A percentile compares a stretch with the other conserved stretches of the same genome.
phyloP scores from a whole-genome alignment of 495 filamentous ascomycete genomes.

The Amniculicola lignicola region DNA sequence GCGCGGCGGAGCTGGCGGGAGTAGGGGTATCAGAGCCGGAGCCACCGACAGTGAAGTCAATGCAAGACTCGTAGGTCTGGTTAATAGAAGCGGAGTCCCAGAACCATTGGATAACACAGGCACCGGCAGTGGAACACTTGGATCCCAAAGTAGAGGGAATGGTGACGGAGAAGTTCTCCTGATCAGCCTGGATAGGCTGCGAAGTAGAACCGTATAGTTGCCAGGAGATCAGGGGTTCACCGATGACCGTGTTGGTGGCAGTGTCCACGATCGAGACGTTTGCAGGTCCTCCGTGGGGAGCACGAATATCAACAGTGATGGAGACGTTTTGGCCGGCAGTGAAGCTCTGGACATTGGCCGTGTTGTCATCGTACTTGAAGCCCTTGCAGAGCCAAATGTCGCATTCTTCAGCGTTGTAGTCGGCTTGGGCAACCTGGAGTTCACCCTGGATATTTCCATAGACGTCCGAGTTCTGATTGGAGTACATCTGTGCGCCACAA shows the following conservation, averaged over 20 bases:
- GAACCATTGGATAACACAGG: constrained; percentile 67
- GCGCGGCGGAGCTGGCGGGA: constrained; percentile 37
- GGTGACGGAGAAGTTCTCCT: constrained; percentile 63
- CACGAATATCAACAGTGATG: constrained; percentile 58
- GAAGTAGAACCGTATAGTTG: constrained; percentile 53
- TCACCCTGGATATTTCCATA: constrained; percentile 67
- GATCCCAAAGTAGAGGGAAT: constrained; percentile 57
- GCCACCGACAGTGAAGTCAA: constrained; percentile 61
- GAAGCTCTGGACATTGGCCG: constrained; percentile 60
- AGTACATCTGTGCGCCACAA: constrained; percentile 61
- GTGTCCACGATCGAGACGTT: constrained; percentile 70
- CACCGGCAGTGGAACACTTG: constrained; percentile 58
- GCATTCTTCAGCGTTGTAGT: constrained; percentile 59
- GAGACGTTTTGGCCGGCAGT: constrained; percentile 57
- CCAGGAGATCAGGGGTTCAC: constrained; percentile 55
- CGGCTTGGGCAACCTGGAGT: constrained; percentile 57
- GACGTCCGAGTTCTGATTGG: constrained; percentile 60
- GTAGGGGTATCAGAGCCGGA: constrained; percentile 42
- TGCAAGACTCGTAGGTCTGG: constrained; percentile 71
- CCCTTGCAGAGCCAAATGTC: constrained; percentile 70
- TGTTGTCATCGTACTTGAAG: constrained; percentile 69
- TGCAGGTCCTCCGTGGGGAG: constrained; percentile 63
- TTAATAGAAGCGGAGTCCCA: constrained; percentile 64
- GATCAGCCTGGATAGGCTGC: constrained; percentile 50
- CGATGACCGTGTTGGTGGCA: constrained; percentile 56